A percentile compares a stretch with the other conserved stretches of the same genome.
Conservation (phyloP, 345 rosid genomes). For the Mercurialis annua region DNA sequence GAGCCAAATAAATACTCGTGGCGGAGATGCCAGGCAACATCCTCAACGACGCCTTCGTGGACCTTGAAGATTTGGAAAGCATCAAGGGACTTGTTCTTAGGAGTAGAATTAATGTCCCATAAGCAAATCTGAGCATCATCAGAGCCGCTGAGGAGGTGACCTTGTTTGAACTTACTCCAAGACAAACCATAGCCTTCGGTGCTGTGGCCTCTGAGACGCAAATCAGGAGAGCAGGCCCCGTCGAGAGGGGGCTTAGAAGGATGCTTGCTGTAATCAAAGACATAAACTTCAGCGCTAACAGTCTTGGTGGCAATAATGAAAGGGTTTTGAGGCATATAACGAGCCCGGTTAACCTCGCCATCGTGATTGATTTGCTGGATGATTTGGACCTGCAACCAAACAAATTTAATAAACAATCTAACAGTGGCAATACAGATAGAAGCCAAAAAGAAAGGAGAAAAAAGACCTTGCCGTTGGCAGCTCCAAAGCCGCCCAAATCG, state of each 20-base stretch:
- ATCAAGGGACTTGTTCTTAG: conserved; percentile 76
- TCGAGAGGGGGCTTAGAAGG: conserved; percentile 89
- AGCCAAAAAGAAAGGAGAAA: neutral
- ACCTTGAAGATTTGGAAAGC: conserved; percentile 88
- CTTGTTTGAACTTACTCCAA: conserved; percentile 93
- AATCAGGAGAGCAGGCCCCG: conserved; percentile 85
- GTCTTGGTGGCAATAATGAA: conserved; percentile 94
- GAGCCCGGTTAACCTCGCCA: conserved; percentile 97
- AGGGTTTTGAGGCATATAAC: conserved; percentile 94
- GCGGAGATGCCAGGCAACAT: conserved; percentile 97
- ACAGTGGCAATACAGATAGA: neutral
- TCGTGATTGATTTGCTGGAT: conserved; percentile 97
- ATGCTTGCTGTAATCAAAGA: conserved; percentile 92
- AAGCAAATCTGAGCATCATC: conserved; percentile 98
- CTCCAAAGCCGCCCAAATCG: conserved; percentile 79
- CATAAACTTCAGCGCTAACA: conserved; percentile 91
- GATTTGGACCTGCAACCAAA: conserved; percentile 62
- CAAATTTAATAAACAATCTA: neutral
- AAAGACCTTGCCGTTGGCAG: conserved; percentile 79
- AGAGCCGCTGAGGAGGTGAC: conserved; percentile 91
- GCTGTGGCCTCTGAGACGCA: conserved; percentile 87
- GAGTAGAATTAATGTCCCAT: conserved; percentile 85
- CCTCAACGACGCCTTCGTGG: conserved; percentile 99
- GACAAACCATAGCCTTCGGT: conserved; percentile 97
- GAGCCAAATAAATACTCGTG: conserved; percentile 98